Evolutionary conservation across 208 protist genomes (phyloP), one percentile per base, ranked within the genome.

Genomic region (Acanthamoeba castellanii): DNA sequence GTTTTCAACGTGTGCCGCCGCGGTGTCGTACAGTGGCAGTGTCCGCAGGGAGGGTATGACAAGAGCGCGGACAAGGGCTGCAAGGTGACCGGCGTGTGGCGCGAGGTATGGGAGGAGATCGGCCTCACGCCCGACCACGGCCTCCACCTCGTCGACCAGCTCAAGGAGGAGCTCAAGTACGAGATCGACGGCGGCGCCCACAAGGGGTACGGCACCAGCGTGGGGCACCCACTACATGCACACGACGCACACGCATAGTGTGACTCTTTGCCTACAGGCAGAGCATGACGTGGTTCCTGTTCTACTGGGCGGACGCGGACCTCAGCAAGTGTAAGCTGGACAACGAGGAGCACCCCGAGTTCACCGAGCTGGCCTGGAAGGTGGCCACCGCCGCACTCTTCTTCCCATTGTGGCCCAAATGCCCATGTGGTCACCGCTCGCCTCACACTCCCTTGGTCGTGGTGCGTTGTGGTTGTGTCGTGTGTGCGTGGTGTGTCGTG

Each of bases 241-340:
- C 37, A n/a, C n/a, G n/a, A n/a, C n/a, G n/a, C n/a, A n/a, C n/a
- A n/a, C n/a, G n/a, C n/a, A n/a, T n/a, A n/a, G n/a, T n/a, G n/a
- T n/a, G n/a, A n/a, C n/a, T 72, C 66, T 27, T 20, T 20, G 1
- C n/a, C 30, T n/a, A 7, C 14, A 78, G 70, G 30, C 70, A 78
- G 70, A 78, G 70, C 30, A 78, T 78, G 70, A 78, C 70, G 13
- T 78, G 70, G 70, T 78, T 78, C 70, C 30, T 78, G 70, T 78
- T 78, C 70, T 78, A 47, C 70, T 78, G 70, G 70, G 32, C 70
- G 7, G 30, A 78, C 70, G 70, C 32, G 7, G 70, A 78, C 70
- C 70, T 78, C 27, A 78, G 70, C 37, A 34, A 45, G 37, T 78
- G 70, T n/a, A 78, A 78, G 70, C 22, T 78, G 70, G 70, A 78